phyloP scores from a whole-genome alignment of 495 filamentous ascomycete species.

The Aspergillus wentii region DNA sequence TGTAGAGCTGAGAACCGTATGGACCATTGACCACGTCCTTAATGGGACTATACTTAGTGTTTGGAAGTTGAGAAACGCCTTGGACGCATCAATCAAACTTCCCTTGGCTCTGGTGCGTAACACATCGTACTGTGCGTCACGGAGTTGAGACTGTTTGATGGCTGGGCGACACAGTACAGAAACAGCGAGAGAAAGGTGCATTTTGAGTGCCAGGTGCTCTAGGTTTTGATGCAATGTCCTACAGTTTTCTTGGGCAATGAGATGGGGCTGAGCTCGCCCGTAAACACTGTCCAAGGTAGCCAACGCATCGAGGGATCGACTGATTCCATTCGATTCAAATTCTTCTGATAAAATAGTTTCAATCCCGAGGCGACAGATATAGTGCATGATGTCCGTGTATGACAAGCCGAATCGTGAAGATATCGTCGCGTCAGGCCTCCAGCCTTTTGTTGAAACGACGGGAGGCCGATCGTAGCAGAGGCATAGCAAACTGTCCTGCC shows the following conservation, averaged over 20 bases:
- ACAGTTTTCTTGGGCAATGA: constrained; percentile 18
- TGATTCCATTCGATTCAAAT: constrained; percentile 2
- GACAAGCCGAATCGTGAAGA: constrained; percentile 13
- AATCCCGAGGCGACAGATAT: constrained; percentile 21
- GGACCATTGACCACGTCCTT: constrained; percentile 36
- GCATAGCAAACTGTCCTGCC: constrained; percentile 33
- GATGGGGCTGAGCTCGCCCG: constrained; percentile 14
- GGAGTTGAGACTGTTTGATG: constrained; percentile 15
- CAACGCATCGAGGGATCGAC: constrained; percentile 15
- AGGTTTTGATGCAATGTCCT: constrained; percentile 28
- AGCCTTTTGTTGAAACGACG: constrained; percentile 22
- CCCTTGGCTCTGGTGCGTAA: constrained; percentile 21
- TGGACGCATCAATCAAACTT: constrained; percentile 27
- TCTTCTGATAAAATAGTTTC: constrained; percentile 17
- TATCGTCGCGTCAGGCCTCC: constrained; percentile 10
- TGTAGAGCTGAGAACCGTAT: constrained; percentile 31
- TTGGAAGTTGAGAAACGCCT: constrained; percentile 30
- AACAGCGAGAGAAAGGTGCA: constrained; percentile 27
- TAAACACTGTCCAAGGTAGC: constrained; percentile 19
- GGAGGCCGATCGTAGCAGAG: constrained; percentile 32
- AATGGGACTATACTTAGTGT: constrained; percentile 28
- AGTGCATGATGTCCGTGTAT: constrained; percentile 26
- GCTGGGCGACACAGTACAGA: constrained; percentile 32
- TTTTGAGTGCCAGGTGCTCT: constrained; percentile 29
- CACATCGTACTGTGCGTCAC: constrained; percentile 7